Evolutionary conservation across 2,329 filamentous ascomycete species (phyloP), one percentile per base, ranked within the genome.

Genomic region (Phaeosphaeria sp.): DNA sequence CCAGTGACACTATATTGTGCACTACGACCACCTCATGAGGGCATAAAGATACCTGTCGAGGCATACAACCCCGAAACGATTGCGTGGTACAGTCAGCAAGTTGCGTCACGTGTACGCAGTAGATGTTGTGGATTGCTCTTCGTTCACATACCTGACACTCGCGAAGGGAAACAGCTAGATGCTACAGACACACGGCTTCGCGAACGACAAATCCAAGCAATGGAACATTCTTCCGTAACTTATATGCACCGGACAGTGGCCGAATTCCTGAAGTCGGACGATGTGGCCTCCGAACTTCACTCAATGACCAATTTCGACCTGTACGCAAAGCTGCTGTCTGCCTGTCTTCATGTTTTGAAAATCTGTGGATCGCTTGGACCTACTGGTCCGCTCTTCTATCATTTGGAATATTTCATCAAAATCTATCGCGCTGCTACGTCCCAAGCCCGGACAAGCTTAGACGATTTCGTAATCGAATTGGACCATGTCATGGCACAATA

Each of bases 201-300:
- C 46, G n/a, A 49, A 18, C 46, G 46, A 36, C 30, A 36, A 13
- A 36, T 36, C 11, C 30, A 13, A 11, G 46, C 27, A 11, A 9
- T 49, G 13, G 46, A 7, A 20, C 9, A 21, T 18, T 33, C 30
- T 6, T 13, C 27, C 25, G 27, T 49, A 9, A 33, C 25, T 7
- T 49, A 49, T 49, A 30, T 49, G n/a, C 46, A 49, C 25, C 27
- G 46, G 17, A 49, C 46, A 3, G 25, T 49, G 25, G 24, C 27
- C 17, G 46, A 49, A 27, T 49, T 49, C 20, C 17, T 49, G 6
- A 11, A 18, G 9, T 15, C 20, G 7, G 46, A 49, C 13, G 46
- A 49, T 20, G 46, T 49, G 17, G 27, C 24, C 24, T 33, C 17
- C 5, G 27, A 33, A 9, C 46, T 49, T 1, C 27, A 25, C 17